Base-by-base conservation (phyloP, 2,329 filamentous ascomycete genomes). In the Botrytis fragariae region DNA sequence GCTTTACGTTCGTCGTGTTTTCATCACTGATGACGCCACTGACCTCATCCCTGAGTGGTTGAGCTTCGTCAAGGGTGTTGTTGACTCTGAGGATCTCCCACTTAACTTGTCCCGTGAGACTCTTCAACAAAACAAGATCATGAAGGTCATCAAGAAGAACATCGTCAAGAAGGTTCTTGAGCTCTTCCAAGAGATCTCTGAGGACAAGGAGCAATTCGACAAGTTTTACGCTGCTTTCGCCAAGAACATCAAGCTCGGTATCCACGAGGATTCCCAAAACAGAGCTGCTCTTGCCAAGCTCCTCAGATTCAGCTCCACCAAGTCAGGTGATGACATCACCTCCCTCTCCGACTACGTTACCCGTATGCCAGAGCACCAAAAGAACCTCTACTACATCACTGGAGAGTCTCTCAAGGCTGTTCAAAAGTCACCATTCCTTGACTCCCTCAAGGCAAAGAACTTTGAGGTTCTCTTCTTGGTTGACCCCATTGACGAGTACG, bases 61-160 rank as follows among this genome's bases (percentile, higher is more conserved):
- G 83, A 91, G 94, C 88, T 99, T 99, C 87, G 87, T 99, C 91
- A 99, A 99, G 93, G 96, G 96, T 92, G 96, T 99, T 81, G 96
- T 99, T 85, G 96, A 99, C 88, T 99, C 96, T 82, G 96, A 99
- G 90, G 96, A 99, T 85, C 93, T 99, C 77, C 96, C 96, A 81
- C 93, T 99, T 85, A 99, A 99, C 91, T 86, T 99, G 88, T 98
- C 96, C 83, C 96, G 96, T 92, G 96, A 99, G 92, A 98, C 95
- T 74, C 94, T 99, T 69, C 96, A 99, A 88, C 96, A 98, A 90
- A 99, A 98, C 93, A 98, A 98, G 94, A 99, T 99, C 90, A 98
- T 98, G 96, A 98, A 98, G 93, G 96, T 98, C 85, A 98, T 98
- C 91, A 97, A 97, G 92, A 99, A 99, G 94, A 99, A 99, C 92